phyloP scores from a whole-genome alignment of 208 protist genomes.

The Kentomonas sorsogonicus region DNA sequence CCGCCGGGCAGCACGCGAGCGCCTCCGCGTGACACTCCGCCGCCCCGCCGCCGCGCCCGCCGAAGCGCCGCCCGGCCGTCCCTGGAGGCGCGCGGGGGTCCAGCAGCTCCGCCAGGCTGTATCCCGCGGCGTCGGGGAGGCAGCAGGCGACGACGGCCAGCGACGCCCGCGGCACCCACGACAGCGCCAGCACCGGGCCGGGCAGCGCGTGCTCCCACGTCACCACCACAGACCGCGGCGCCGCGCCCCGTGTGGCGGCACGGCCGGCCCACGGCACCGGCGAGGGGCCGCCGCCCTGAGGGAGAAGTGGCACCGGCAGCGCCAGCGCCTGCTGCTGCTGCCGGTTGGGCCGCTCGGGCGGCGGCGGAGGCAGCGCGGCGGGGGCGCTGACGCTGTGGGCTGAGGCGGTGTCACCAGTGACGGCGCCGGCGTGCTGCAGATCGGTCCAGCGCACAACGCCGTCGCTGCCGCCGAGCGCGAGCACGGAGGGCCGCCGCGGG shows the following conservation, averaged over 20 bases:
- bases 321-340: not conserved
- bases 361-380: not conserved
- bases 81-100: slow-evolving; percentile 48
- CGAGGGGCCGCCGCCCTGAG: not conserved
- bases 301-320: not conserved
- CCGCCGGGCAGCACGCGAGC: slow-evolving; percentile 56
- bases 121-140: slow-evolving; percentile 39
- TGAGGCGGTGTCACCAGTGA: slow-evolving; percentile 12
- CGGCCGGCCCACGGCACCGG: too few relatives aligned
- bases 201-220: slow-evolving; percentile 28
- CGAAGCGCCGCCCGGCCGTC: not conserved
- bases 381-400: slow-evolving; percentile 13
- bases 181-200: slow-evolving; percentile 51
- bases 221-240: not conserved
- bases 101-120: slow-evolving; percentile 58
- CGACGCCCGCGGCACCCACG: slow-evolving; percentile 62
- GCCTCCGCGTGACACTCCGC: slow-evolving; percentile 52
- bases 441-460: slow-evolving; percentile 60
- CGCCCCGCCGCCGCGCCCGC: slow-evolving; percentile 4
- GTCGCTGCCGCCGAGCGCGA: slow-evolving; percentile 54
- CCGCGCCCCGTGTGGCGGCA: not conserved
- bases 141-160: slow-evolving; percentile 49
- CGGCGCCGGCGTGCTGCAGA: slow-evolving; percentile 38
- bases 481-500: slow-evolving; percentile 39
- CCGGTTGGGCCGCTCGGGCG: not conserved